A percentile compares a stretch with the other conserved stretches of the same genome.
These are phyloP conservation scores for Leavenworthia alabamica DNA, from an alignment of 345 rosid species.

Conservation along the genomic window DNA sequence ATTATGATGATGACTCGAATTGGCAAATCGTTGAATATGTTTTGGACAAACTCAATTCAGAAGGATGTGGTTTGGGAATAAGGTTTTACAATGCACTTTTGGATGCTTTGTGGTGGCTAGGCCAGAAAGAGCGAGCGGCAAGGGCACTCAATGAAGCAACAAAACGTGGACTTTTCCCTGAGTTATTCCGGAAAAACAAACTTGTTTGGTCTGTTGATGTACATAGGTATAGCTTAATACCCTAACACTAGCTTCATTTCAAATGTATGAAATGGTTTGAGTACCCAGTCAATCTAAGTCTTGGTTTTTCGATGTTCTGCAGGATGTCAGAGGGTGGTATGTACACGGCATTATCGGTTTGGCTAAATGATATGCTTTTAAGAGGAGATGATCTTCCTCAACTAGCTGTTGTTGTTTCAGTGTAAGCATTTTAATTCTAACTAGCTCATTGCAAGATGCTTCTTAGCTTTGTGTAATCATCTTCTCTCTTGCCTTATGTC, in stretches of 20 bases:
- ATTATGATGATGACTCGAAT: slow-evolving; percentile 74
- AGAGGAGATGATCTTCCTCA: slow-evolving; percentile 75
- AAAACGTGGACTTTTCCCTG: slow-evolving; percentile 84
- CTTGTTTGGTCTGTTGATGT: slow-evolving; percentile 83
- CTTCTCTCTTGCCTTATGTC: background rate
- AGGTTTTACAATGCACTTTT: slow-evolving; percentile 85
- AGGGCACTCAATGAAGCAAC: slow-evolving; percentile 77
- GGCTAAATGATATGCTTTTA: slow-evolving; percentile 63
- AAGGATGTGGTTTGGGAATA: slow-evolving; percentile 82
- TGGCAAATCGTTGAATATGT: slow-evolving; percentile 96
- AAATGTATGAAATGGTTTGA: slow-evolving; percentile 6
- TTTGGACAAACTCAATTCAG: slow-evolving; percentile 76
- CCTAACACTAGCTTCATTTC: slow-evolving; percentile 7
- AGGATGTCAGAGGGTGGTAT: slow-evolving; percentile 95
- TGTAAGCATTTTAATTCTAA: slow-evolving; percentile 42
- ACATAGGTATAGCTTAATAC: slow-evolving; percentile 57
- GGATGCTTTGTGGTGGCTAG: slow-evolving; percentile 96
- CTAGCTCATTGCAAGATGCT: slow-evolving; percentile 6
- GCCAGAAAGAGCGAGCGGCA: slow-evolving; percentile 82
- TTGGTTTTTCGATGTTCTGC: slow-evolving; percentile 28
- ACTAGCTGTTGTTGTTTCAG: slow-evolving; percentile 67
- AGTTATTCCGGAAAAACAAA: slow-evolving; percentile 77
- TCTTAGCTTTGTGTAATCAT: background rate
- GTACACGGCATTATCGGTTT: slow-evolving; percentile 64
- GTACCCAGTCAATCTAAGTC: slow-evolving; percentile 8